phyloP scores from a whole-genome alignment of 2,329 filamentous ascomycete genomes.

The Claviceps paspali region DNA sequence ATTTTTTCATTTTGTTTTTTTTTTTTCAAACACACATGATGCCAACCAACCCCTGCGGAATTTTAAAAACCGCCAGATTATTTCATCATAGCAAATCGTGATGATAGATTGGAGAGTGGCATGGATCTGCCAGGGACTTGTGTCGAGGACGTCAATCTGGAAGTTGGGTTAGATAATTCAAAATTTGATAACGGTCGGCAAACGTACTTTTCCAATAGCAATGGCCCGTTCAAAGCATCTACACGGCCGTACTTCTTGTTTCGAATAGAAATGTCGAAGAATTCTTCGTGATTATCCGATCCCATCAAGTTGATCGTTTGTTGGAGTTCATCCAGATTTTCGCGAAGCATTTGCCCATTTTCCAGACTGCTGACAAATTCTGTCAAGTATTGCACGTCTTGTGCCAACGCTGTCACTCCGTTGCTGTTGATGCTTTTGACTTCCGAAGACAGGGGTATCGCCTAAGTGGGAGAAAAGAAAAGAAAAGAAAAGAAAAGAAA shows the following conservation, averaged over 20 bases:
- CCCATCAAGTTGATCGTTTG: slow-evolving; percentile 86
- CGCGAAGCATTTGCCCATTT: slow-evolving; percentile 68
- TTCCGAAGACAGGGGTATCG: slow-evolving; percentile 59
- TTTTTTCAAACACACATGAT: too few species aligned
- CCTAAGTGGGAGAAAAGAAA: too few species aligned
- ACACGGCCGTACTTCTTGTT: slow-evolving; percentile 93
- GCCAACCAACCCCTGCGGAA: background rate
- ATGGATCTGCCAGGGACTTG: slow-evolving; percentile 43
- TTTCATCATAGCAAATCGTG: slow-evolving; percentile 51
- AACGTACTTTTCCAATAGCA: slow-evolving; percentile 76
- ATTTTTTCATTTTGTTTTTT: background rate
- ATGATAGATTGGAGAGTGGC: slow-evolving; percentile 58
- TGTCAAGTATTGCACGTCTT: slow-evolving; percentile 71
- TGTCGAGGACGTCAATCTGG: slow-evolving; percentile 48
- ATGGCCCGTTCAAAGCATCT: slow-evolving; percentile 75
- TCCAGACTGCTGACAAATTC: slow-evolving; percentile 78
- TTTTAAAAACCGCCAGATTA: slow-evolving; percentile 6
- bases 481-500: too few species aligned
- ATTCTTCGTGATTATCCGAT: slow-evolving; percentile 84
- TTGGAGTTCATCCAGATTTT: slow-evolving; percentile 82
- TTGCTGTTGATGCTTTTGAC: slow-evolving; percentile 81
- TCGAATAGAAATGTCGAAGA: slow-evolving; percentile 77
- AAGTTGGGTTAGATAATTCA: slow-evolving; percentile 12
- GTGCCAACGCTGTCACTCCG: slow-evolving; percentile 64
- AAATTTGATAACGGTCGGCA: background rate